Base-by-base conservation (phyloP, 495 filamentous ascomycete species). In the Trichoderma orchidacearum region DNA sequence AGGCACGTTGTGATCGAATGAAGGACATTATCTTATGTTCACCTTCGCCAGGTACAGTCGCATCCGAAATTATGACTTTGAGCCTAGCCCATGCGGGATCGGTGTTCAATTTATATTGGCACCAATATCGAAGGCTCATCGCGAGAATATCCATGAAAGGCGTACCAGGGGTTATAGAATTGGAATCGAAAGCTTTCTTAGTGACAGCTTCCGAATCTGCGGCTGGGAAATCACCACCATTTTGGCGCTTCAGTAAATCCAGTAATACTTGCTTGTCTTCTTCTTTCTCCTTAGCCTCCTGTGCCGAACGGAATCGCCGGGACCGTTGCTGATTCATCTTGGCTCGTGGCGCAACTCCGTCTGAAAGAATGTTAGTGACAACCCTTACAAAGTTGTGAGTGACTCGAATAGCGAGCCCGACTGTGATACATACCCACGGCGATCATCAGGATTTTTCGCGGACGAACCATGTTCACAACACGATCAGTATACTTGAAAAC, bases 11-110 rank as follows among this genome's bases (percentile, higher is more conserved):
- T 25, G 92, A 95, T 61, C 93, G 84, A 59, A 99, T 80, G 64
- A 97, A 99, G 45, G 95, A 82, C 93, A 99, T 99, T 61, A 99
- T 96, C 74, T 99, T 99, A 70, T 99, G 93, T 68, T 99, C 93
- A 66, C 93, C 93, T 70, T 99, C 93, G 62, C 93, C 93, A 34
- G 93, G 93, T 18, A 99, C 93, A 0, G 90, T 95, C 35, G 93
- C 90, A 74, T 99, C 93, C 6, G 93, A 97, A 62, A 99, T 96
- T 65, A 99, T 90, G 64, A 97, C 83, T 80, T 97, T 97, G 66
- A 96, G 80, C 72, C 91, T 90, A 58, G 85, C 87, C 93, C 93
- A 98, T n/a, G 83, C 85, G 23, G 93, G 90, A 69, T 99, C 93
- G 31, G 88, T 95, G 68, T 94, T 96, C 53, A 96, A 83, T 73